A percentile compares a stretch with the other conserved stretches of the same genome.
Evolutionary conservation across 805 yeast genomes (phyloP).

Genomic region (Groenewaldozyma salmanticensis): DNA sequence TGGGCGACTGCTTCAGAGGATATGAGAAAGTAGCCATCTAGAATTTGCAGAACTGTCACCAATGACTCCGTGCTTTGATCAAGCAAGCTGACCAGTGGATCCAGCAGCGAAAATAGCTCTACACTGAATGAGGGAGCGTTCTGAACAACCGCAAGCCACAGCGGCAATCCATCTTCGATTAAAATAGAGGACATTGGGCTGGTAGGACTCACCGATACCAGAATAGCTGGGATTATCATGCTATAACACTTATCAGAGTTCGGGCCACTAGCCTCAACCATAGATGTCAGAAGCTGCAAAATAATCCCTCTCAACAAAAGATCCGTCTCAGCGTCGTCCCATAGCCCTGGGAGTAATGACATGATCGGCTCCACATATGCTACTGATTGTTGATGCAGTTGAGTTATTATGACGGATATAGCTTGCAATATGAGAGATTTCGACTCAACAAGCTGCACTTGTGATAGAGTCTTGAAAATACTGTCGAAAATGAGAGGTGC

Average conservation of each 20-base stretch:
- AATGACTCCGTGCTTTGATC: not conserved
- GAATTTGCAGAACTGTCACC: not conserved
- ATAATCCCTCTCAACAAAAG: slow-evolving; percentile 29
- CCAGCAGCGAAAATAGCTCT: slow-evolving; percentile 37
- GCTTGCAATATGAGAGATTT: slow-evolving; percentile 66
- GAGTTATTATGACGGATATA: slow-evolving; percentile 42
- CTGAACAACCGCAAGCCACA: slow-evolving; percentile 66
- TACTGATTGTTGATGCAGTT: slow-evolving; percentile 22
- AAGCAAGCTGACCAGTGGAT: slow-evolving; percentile 32
- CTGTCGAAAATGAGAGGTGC: slow-evolving; percentile 39
- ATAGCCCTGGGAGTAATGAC: slow-evolving; percentile 55
- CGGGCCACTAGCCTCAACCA: slow-evolving; percentile 23
- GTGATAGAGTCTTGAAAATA: slow-evolving; percentile 38
- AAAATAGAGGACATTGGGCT: slow-evolving; percentile 48
- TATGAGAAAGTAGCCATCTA: not conserved
- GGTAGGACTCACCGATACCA: slow-evolving; percentile 49
- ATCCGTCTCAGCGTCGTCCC: slow-evolving; percentile 50
- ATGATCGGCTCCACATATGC: slow-evolving; percentile 24
- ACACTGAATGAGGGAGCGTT: slow-evolving; percentile 42
- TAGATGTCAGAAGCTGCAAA: slow-evolving; percentile 26
- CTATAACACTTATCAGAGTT: slow-evolving; percentile 14
- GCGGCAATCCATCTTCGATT: slow-evolving; percentile 78
- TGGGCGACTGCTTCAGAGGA: not conserved
- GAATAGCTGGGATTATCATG: slow-evolving; percentile 47
- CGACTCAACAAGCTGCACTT: slow-evolving; percentile 56